Percentiles rank a stretch among this genome's conserved stretches.
phyloP scores from a whole-genome alignment of 169 alveolate genomes.

The Neospora caninum region DNA sequence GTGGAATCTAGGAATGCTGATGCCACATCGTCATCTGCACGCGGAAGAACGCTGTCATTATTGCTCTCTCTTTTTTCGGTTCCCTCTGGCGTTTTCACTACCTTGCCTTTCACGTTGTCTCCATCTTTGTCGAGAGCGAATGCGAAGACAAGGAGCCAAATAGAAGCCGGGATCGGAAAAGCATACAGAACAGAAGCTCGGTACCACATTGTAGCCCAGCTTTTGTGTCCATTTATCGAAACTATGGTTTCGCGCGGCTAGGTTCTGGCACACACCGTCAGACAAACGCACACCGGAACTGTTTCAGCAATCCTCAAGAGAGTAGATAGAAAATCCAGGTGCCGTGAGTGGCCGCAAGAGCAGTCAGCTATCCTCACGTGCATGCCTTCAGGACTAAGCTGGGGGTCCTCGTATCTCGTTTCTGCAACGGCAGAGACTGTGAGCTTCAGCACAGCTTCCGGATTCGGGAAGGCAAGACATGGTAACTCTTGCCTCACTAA shows the following conservation, averaged over 20 bases:
- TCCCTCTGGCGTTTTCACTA: neutral
- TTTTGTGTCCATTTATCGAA: too few relatives aligned
- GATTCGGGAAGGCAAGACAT: too few relatives aligned
- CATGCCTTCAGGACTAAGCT: too few relatives aligned
- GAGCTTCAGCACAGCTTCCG: too few relatives aligned
- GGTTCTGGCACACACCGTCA: neutral
- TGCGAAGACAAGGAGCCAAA: neutral
- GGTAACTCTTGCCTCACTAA: too few relatives aligned
- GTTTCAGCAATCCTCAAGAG: neutral
- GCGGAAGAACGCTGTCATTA: neutral
- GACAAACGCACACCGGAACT: neutral
- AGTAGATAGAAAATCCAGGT: neutral
- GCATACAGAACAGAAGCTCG: neutral
- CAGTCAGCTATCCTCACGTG: too few relatives aligned
- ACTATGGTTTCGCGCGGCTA: too few relatives aligned
- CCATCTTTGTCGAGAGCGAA: neutral
- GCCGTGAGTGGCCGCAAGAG: neutral
- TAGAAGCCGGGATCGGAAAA: neutral
- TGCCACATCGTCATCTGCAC: neutral
- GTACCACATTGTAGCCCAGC: neutral
- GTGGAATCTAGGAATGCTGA: neutral
- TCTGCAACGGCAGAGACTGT: too few relatives aligned
- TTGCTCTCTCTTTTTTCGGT: neutral
- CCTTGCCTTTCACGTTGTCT: neutral
- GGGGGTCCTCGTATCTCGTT: too few relatives aligned